These are phyloP conservation scores for Flammula alnicola DNA, from an alignment of 1,284 basidiomycete genomes.

Conservation along the genomic window DNA sequence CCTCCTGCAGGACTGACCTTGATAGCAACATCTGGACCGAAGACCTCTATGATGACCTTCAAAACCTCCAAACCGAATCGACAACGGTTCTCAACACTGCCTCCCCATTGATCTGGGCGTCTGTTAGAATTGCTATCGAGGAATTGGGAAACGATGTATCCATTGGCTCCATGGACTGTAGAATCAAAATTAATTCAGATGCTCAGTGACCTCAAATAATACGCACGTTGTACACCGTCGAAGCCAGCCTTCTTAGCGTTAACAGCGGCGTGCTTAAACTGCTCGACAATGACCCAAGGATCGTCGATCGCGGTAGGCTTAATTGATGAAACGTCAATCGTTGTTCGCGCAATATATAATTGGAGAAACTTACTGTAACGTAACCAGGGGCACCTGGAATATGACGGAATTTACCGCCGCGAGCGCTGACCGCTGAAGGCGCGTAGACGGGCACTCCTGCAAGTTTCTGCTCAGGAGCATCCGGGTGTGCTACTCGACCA, in stretches of 20 bases:
- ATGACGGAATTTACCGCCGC: conserved; percentile 45
- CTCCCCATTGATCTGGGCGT: conserved; percentile 67
- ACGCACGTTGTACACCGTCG: conserved; percentile 63
- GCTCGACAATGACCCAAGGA: conserved; percentile 42
- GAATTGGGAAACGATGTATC: conserved; percentile 64
- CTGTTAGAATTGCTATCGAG: conserved; percentile 55
- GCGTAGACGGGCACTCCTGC: conserved; percentile 43
- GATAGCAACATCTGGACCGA: conserved; percentile 55
- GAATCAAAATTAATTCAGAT: background rate
- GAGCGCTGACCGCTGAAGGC: conserved; percentile 42
- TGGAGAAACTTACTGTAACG: conserved; percentile 34
- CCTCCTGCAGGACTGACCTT: conserved; percentile 54
- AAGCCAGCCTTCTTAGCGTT: conserved; percentile 66
- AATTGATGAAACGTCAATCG: background rate
- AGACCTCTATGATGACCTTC: conserved; percentile 49
- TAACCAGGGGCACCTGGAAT: conserved; percentile 41
- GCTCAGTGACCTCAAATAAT: background rate
- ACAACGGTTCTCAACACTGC: conserved; percentile 56
- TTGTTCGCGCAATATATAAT: background rate
- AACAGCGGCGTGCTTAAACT: conserved; percentile 55
- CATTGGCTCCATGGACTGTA: conserved; percentile 50
- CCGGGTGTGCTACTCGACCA: conserved; percentile 41
- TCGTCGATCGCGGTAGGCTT: conserved; percentile 49
- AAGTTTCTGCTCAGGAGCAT: conserved; percentile 38
- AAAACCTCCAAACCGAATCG: conserved; percentile 59